phyloP scores from a whole-genome alignment of 2,329 filamentous ascomycete species.

The Epichloe glyceriae region DNA sequence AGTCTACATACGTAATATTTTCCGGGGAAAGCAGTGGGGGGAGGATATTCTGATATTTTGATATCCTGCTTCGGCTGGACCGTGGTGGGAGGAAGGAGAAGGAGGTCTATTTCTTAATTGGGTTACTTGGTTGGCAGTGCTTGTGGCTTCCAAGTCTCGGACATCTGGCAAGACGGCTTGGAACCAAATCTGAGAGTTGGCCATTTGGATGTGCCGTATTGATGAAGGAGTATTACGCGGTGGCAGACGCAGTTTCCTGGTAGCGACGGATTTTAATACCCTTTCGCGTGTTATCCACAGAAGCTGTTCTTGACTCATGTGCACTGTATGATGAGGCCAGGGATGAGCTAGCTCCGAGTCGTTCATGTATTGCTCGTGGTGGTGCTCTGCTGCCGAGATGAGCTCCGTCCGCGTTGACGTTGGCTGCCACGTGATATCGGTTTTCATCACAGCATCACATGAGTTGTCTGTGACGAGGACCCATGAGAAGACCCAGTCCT shows the following conservation, averaged over 20 bases:
- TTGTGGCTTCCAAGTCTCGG: constrained; percentile 1
- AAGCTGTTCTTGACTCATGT: neutral
- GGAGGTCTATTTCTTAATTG: neutral
- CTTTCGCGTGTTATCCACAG: neutral
- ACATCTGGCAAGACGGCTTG: neutral
- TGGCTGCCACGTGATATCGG: too few species aligned
- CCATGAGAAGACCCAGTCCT: too few species aligned
- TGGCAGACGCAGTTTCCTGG: neutral
- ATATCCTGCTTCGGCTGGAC: constrained; percentile 22
- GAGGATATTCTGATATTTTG: neutral
- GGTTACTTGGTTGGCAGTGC: neutral
- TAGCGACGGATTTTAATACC: constrained; percentile 1
- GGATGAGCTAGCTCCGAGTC: neutral
- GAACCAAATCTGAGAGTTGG: neutral
- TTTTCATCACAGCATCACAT: too few species aligned
- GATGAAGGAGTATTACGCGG: constrained; percentile 2
- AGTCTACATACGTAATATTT: constrained; percentile 11
- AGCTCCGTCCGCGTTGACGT: constrained; percentile 19
- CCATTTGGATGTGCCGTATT: constrained; percentile 5
- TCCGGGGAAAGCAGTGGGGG: constrained; percentile 5
- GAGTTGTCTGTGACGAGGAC: too few species aligned
- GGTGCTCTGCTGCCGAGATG: constrained; percentile 19
- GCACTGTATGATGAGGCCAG: constrained; percentile 19
- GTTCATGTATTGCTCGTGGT: constrained; percentile 19
- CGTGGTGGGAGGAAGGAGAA: constrained; percentile 11